These are phyloP conservation scores for Coemansia sp. DNA, from an alignment of 192 early-diverging fungal genomes.

Conservation along the genomic window DNA sequence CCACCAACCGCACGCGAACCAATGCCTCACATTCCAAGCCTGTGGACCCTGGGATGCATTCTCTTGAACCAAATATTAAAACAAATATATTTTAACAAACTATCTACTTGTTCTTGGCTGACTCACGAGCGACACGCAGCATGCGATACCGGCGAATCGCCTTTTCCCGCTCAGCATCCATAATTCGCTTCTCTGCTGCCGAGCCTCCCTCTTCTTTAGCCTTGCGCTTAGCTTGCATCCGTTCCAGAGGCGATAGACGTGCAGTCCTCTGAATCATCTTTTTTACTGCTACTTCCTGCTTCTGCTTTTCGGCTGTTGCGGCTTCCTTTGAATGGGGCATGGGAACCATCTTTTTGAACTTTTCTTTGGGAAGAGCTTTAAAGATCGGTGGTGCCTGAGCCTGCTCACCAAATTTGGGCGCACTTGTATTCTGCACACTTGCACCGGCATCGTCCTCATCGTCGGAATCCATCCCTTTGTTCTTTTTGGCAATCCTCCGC, in stretches of 20 bases:
- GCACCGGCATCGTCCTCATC: conserved; percentile 7
- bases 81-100: conserved; percentile 3
- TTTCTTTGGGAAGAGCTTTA: conserved; percentile 40
- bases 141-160: conserved; percentile 47
- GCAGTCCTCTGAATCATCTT: conserved; percentile 47
- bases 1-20: conserved; percentile 5
- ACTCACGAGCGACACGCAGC: conserved; percentile 37
- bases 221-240: conserved; percentile 48
- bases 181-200: conserved; percentile 47
- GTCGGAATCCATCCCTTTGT: conserved; percentile 8
- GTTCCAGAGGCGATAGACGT: conserved; percentile 40
- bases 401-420: conserved; percentile 45
- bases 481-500: conserved; percentile 29
- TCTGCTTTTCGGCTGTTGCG: conserved; percentile 14
- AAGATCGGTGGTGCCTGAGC: conserved; percentile 48
- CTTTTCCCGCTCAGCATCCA: conserved; percentile 43
- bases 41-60: conserved; percentile 46
- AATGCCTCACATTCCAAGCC: conserved; percentile 37
- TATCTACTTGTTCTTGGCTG: conserved; percentile 7
- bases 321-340: conserved; percentile 37
- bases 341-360: conserved; percentile 44
- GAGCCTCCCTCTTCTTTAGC: conserved; percentile 26
- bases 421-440: background rate
- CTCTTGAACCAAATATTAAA: conserved; percentile 12
- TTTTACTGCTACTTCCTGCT: conserved; percentile 38